Base-by-base conservation (phyloP, 2,329 filamentous ascomycete genomes). In the Malbranchea zuffiana region DNA sequence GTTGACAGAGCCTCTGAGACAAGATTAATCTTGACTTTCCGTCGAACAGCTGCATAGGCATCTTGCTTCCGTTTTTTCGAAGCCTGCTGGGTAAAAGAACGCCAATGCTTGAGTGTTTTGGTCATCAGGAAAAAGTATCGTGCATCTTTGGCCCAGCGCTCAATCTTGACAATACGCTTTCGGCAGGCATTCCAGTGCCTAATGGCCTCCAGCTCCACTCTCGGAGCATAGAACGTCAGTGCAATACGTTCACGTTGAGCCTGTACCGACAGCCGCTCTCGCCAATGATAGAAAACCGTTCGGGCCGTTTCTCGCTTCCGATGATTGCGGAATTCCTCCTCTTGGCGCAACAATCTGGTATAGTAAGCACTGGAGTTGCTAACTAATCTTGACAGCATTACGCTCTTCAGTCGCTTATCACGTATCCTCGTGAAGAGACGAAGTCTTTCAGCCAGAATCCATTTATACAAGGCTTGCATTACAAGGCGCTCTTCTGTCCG, bases 401-500 rank as follows among this genome's bases (percentile, higher is more conserved):
- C 55, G 5, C 52, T 51, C 25, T 62, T 59, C 28, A 61, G 52
- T 8, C 57, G 55, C 42, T 60, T 54, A n/a, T 63, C 57, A 24
- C 49, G 53, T 31, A 63, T 55, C 31, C 59, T 52, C 38, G 53
- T 54, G 51, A 63, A 54, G 18, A 66, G 52, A 13, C 53, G 50
- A 31, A 50, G 60, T 42, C 66, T 53, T 37, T 64, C 66, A 21
- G 68, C 65, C 19, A 79, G 49, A n/a, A 71, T 64, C 75, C 74
- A 79, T 52, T 66, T 74, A 52, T 76, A 77, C 43, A 80, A 59
- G 5, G 62, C 55, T 48, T 78, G 67, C 19, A 71, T 56, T 27
- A 72, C 58, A 26, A 77, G 45, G 3, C 75, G 67, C 44, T 72
- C 67, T 44, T 77, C 64, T 32, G 77, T 71, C 10, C 65, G 67